Conservation (phyloP, 192 early-diverging fungal genomes). For the Helicostylum pulchrum region DNA sequence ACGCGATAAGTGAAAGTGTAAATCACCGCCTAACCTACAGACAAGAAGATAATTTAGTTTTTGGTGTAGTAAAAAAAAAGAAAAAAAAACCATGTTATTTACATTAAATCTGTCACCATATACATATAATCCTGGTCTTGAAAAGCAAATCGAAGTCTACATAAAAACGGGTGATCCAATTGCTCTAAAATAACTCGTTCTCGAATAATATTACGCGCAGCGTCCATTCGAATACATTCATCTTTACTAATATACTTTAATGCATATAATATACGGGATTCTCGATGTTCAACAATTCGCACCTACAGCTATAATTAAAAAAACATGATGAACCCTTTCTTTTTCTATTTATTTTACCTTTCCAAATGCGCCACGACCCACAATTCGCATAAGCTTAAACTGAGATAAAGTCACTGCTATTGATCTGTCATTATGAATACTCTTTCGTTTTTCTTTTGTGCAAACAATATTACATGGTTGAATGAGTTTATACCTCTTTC, state of each 20-base stretch:
- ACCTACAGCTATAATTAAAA: constrained; percentile 49
- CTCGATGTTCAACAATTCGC: constrained; percentile 73
- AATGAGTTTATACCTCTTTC: constrained; percentile 9
- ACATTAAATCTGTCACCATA: constrained; percentile 89
- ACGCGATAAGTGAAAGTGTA: constrained; percentile 78
- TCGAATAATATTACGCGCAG: constrained; percentile 76
- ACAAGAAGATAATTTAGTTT: not conserved
- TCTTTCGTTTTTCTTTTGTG: not conserved
- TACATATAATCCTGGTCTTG: constrained; percentile 88
- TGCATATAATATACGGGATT: constrained; percentile 69
- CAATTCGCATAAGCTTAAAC: constrained; percentile 69
- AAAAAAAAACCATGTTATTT: constrained; percentile 14
- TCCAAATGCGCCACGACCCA: constrained; percentile 86
- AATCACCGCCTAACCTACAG: constrained; percentile 75
- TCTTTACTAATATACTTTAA: constrained; percentile 86
- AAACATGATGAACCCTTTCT: not conserved
- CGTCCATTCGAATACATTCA: constrained; percentile 83
- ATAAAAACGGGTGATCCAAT: constrained; percentile 63
- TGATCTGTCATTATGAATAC: constrained; percentile 1
- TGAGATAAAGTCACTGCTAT: constrained; percentile 67
- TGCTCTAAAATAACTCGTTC: constrained; percentile 77
- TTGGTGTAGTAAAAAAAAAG: not conserved
- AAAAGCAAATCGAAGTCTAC: constrained; percentile 84
- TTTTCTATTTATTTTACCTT: constrained; percentile 52
- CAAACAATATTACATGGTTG: not conserved